Conservation (phyloP, 2,329 filamentous ascomycete genomes). For the Talaromyces funiculosus region DNA sequence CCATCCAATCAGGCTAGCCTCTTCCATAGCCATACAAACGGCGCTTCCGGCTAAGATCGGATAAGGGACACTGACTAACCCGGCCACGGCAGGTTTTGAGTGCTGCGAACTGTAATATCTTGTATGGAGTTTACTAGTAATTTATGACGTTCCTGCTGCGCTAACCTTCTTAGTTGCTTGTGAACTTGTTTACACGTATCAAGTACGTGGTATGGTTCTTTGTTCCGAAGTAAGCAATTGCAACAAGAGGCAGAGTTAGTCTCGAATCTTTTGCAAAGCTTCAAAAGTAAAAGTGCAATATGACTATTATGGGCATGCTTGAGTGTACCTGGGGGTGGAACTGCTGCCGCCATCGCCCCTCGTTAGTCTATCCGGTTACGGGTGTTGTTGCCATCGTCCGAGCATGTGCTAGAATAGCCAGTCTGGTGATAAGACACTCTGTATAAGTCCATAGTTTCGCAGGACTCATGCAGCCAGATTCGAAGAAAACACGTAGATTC, state of each 20-base stretch:
- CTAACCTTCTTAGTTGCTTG: slow-evolving; percentile 11
- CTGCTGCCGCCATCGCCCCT: background rate
- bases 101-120: background rate
- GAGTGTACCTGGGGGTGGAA: background rate
- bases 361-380: background rate
- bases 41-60: slow-evolving; percentile 10
- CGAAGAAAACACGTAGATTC: background rate
- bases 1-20: background rate
- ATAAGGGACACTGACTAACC: background rate
- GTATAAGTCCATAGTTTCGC: background rate
- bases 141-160: slow-evolving; percentile 27
- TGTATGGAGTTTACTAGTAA: slow-evolving; percentile 16
- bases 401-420: background rate
- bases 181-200: background rate
- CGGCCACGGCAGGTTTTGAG: background rate
- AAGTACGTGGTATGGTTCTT: background rate
- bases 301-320: background rate
- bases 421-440: background rate
- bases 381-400: background rate
- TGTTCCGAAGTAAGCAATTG: background rate
- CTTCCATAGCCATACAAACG: background rate
- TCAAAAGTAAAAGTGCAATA: background rate
- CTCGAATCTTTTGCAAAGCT: background rate
- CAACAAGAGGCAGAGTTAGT: background rate
- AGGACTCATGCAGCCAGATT: background rate